Evolutionary conservation across 345 rosid genomes (phyloP), one percentile per base, ranked within the genome.

Genomic region (Camelina sativa): DNA sequence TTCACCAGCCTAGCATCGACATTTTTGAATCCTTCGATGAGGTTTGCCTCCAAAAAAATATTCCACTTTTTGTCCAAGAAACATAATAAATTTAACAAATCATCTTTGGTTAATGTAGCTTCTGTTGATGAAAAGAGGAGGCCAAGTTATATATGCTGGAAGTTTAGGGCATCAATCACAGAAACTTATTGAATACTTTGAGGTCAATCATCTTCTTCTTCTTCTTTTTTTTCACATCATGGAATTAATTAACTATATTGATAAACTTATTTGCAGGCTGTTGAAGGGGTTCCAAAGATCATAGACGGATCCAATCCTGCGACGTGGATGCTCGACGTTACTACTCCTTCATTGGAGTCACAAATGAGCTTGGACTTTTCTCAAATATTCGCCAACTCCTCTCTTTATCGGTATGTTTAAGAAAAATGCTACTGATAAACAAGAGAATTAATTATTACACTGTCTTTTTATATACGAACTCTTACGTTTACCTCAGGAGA

Each of bases 1-100:
- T 92, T 85, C 97, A 92, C 76, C 97, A 92, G 82, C 96, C 96
- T 9, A 88, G 96, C 82, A 88, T 92, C 9, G 94, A 92, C 79
- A 90, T 92, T 65, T 92, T 92, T 40, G 98, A 92, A 79, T 84
- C 96, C 40, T 92, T 90, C 23, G 98, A 92, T 60, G 98, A 92
- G 92, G 96, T 90, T 41, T 56, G 44, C 20, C 4, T 47, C 25
- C n/a, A 17, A 3, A 2, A 2, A 58, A 52, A 20, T 76, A 23
- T 23, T 22, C 28, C 38, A 17, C 11, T 43, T 47, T 57, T 34
- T 9, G 69, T 32, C 50, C 4, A 19, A 19, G 25, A 50, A 67
- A 66, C 30, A 10, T 13, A 40, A 12, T 12, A 0, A 0, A 10
- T 16, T 1, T 60, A 3, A 17, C 0, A 3, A 5, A 43, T 32